A percentile compares a stretch with the other conserved stretches of the same genome.
These are phyloP conservation scores for Cladobotryum mycophilum DNA, from an alignment of 2,329 filamentous ascomycete genomes.

Conservation along the genomic window DNA sequence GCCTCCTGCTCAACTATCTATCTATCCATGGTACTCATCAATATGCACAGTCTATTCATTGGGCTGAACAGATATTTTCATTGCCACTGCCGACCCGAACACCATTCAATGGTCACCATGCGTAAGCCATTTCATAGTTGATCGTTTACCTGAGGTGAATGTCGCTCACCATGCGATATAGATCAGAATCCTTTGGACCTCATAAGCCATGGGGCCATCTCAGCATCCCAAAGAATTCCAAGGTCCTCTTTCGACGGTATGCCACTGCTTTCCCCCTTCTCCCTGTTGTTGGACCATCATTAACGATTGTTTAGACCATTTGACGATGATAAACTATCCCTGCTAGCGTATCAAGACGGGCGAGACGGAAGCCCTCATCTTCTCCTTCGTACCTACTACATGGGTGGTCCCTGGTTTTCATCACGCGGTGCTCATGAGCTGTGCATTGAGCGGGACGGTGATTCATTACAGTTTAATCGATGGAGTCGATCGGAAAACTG, in stretches of 20 bases:
- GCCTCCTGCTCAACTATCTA: background rate
- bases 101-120: slow-evolving; percentile 36
- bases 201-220: slow-evolving; percentile 38
- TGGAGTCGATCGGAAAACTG: slow-evolving; percentile 41
- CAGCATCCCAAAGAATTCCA: slow-evolving; percentile 40
- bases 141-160: background rate
- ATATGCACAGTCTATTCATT: slow-evolving; percentile 43
- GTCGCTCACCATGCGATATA: slow-evolving; percentile 17
- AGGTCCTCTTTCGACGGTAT: slow-evolving; percentile 50
- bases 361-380: slow-evolving; percentile 40
- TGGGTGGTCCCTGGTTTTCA: slow-evolving; percentile 39
- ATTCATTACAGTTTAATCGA: slow-evolving; percentile 43
- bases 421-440: slow-evolving; percentile 49
- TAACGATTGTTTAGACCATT: slow-evolving; percentile 37
- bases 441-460: slow-evolving; percentile 43
- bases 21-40: slow-evolving; percentile 6
- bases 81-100: slow-evolving; percentile 46
- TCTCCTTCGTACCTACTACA: slow-evolving; percentile 38
- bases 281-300: slow-evolving; percentile 3
- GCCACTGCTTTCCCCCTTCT: slow-evolving; percentile 1
- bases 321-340: slow-evolving; percentile 47
- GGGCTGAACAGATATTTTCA: slow-evolving; percentile 56
- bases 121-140: slow-evolving; percentile 19
- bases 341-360: slow-evolving; percentile 46
- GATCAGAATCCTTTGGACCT: slow-evolving; percentile 42